Evolutionary conservation across 345 rosid species (phyloP).

Genomic region (Carallia brachiata): DNA sequence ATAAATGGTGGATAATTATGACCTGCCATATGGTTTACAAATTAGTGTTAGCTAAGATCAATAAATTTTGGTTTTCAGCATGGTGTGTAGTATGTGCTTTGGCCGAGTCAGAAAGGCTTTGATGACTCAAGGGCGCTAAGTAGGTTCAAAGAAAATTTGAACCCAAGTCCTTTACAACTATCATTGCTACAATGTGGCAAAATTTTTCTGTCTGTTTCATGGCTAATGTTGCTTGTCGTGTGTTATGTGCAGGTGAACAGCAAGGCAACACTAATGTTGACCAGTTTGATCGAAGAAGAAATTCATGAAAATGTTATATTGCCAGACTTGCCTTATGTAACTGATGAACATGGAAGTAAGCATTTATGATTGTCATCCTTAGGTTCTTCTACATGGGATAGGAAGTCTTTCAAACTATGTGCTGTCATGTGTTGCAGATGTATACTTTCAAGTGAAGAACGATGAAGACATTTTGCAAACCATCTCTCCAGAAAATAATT

Average conservation of each 20-base stretch:
- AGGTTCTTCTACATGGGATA: constrained; percentile 1
- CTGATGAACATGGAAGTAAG: constrained; percentile 86
- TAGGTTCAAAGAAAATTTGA: background rate
- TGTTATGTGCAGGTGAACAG: constrained; percentile 72
- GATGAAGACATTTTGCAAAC: constrained; percentile 76
- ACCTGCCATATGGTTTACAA: too few species aligned
- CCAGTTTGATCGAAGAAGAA: constrained; percentile 54
- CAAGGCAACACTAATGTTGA: constrained; percentile 76
- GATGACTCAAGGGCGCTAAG: too few species aligned
- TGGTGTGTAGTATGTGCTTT: background rate
- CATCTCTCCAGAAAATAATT: constrained; percentile 59
- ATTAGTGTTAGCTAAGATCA: too few species aligned
- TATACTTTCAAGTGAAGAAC: constrained; percentile 77
- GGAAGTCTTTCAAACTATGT: constrained; percentile 1
- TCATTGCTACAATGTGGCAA: background rate
- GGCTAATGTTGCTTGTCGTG: constrained; percentile 55
- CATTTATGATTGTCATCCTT: background rate
- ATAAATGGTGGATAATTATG: too few species aligned
- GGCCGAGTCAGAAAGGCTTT: background rate
- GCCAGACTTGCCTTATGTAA: constrained; percentile 82
- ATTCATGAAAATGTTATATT: constrained; percentile 72
- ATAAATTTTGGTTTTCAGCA: too few species aligned
- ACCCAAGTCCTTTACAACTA: background rate
- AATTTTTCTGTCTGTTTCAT: constrained; percentile 18
- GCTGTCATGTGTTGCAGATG: constrained; percentile 47